Base-by-base conservation (phyloP, 2,329 filamentous ascomycete genomes). In the Graphilbum ipis-grandicollis region DNA sequence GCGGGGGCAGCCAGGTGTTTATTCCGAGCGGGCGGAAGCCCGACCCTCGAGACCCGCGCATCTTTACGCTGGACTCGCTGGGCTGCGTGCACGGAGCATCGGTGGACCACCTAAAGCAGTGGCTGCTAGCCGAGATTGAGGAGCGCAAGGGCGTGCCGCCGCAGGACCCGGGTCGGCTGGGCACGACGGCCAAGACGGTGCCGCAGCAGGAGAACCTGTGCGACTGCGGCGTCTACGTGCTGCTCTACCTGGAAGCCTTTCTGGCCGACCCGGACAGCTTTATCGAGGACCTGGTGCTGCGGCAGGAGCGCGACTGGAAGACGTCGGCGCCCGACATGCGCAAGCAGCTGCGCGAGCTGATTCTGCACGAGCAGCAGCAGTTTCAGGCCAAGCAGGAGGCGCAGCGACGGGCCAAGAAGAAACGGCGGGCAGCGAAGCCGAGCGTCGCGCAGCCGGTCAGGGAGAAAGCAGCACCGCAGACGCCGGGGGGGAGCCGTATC, bases 41-140 rank as follows among this genome's bases (percentile, higher is more conserved):
- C 39, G 60, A 71, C 37, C 56, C 60, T 1, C 58, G 57, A 9
- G 64, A 73, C 35, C 74, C 83, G 1, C 69, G 71, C 26, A 85
- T 96, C 43, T 75, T 96, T 44, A 84, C 83, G 0, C 68, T 96
- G 19, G 90, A 98, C 53, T 96, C 90, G 0, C 64, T 96, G 1
- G 76, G 75, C n/a, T 48, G 55, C 5, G 33, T 60, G 0, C 83
- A 86, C 46, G 62, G 68, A 1, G 57, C 63, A 1, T 80, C 83
- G 6, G 72, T 79, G 43, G 66, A 55, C 33, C 66, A 68, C 26
- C 60, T 98, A 22, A 85, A 78, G 48, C 68, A 81, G 19, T 96
- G 93, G 53, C 61, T 96, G 5, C 50, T 67, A 7, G 68, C 70
- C 34, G 90, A 96, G 57, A 78, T 79, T 4, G 63, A 65, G 45